Evolutionary conservation across 768 basidiomycete genomes (phyloP), one percentile per base, ranked within the genome.

Genomic region (Psilocybe cyanescens): DNA sequence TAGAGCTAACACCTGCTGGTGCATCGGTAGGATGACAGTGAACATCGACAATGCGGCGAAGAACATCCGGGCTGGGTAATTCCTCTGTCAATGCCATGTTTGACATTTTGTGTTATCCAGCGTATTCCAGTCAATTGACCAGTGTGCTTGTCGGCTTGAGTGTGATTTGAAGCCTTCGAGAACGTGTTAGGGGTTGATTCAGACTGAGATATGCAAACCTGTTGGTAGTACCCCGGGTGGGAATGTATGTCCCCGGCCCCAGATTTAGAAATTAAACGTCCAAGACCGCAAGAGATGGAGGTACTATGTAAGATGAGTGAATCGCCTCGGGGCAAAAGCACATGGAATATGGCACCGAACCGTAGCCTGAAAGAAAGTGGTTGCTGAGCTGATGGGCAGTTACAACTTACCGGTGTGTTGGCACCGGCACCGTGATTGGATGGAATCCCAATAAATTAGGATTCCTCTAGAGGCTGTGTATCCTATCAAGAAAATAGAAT

Each of bases 21-120:
- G 89, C 83, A 73, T 97, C 95, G 3, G 92, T 95, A 3, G 96
- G 95, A 75, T 98, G 96, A 74, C 93, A 96, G 66, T 98, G 96
- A 0, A 89, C 92, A 70, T 97, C 96, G 57, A 88, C 82, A 59
- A 98, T 77, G 67, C 92, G 92, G 19, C 74, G 76, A 17, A 92
- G 77, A 48, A 94, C 81, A 52, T 71, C 67, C 48, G 69, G 30
- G 54, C 68, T 61, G n/a, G 78, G 75, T 52, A 57, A 55, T 57
- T 14, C 49, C 29, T 24, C 8, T 49, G 33, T 45, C 16, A 29
- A 3, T 41, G 44, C 28, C 17, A 9, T 9, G 8, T 19, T 48
- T 35, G 44, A 46, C 55, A 57, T 57, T 47, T 46, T 57, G 45
- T 57, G 55, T 39, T 39, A 12, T 44, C 41, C 41, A 16, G 14